phyloP scores from a whole-genome alignment of 2,329 filamentous ascomycete genomes.

The Beauveria sp. region DNA sequence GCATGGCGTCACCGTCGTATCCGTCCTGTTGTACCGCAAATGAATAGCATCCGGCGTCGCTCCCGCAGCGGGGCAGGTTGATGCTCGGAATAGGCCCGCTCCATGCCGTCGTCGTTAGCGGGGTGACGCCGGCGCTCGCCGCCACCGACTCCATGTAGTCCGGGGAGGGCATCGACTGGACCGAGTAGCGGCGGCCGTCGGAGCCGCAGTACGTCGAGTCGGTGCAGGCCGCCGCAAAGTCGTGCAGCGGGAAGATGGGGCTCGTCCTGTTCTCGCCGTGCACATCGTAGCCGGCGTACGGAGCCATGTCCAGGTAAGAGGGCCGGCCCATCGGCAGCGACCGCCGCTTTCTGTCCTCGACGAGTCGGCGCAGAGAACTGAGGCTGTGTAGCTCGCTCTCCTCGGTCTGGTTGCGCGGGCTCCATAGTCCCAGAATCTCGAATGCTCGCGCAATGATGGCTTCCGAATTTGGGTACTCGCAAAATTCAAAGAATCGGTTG shows the following conservation, averaged over 20 bases:
- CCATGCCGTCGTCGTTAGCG: neutral
- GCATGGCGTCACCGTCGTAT: neutral
- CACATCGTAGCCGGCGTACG: neutral
- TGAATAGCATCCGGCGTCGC: neutral
- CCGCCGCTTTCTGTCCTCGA: neutral
- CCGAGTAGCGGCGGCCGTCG: neutral
- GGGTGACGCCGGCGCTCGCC: neutral
- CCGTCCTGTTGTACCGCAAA: neutral
- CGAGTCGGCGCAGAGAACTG: neutral
- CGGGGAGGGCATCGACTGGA: neutral
- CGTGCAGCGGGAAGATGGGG: neutral
- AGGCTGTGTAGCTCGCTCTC: neutral
- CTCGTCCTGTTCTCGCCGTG: neutral
- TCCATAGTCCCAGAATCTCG: neutral
- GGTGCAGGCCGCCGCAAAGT: neutral
- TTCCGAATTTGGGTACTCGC: constrained; percentile 34
- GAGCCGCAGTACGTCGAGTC: neutral
- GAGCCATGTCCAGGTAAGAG: neutral
- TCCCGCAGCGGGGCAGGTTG: neutral
- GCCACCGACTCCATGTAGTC: neutral
- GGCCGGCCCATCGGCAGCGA: neutral
- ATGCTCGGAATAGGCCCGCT: neutral
- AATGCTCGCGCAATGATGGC: constrained; percentile 29
- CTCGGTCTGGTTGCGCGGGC: neutral
- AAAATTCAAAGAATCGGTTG: constrained; percentile 48